Conservation (phyloP, 1,284 basidiomycete genomes). For the Meripilus lineatus region DNA sequence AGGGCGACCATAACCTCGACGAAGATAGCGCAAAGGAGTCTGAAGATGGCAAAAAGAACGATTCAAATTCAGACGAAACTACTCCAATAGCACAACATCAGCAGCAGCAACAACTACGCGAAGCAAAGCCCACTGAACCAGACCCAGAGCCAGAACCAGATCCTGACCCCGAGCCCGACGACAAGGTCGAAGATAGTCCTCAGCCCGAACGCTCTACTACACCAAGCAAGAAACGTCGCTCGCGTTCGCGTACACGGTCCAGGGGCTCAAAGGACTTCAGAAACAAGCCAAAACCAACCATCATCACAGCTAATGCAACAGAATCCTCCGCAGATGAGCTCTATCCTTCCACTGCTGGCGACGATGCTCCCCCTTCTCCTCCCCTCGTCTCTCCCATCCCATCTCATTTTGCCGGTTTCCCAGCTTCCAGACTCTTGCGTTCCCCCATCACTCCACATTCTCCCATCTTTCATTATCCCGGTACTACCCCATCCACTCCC, state of each 20-base stretch:
- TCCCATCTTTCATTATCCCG: slow-evolving; percentile 49
- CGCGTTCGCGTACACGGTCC: slow-evolving; percentile 71
- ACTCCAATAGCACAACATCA: slow-evolving; percentile 6
- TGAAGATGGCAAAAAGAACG: slow-evolving; percentile 17
- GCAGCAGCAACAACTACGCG: slow-evolving; percentile 12
- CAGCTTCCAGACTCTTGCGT: slow-evolving; percentile 45
- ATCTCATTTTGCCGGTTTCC: slow-evolving; percentile 48
- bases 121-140: slow-evolving; percentile 9
- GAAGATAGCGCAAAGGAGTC: slow-evolving; percentile 18
- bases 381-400: slow-evolving; percentile 61
- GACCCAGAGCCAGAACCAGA: slow-evolving; percentile 16
- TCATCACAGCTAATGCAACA: slow-evolving; percentile 28
- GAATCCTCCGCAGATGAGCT: slow-evolving; percentile 72
- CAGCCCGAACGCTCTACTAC: slow-evolving; percentile 18
- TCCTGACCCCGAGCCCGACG: too few species aligned
- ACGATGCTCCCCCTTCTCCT: slow-evolving; percentile 40
- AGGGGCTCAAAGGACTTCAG: slow-evolving; percentile 66
- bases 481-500: slow-evolving; percentile 61
- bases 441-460: slow-evolving; percentile 46
- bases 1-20: slow-evolving; percentile 25
- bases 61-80: background rate
- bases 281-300: slow-evolving; percentile 37
- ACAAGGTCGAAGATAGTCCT: slow-evolving; percentile 22
- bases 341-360: slow-evolving; percentile 28
- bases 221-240: slow-evolving; percentile 49